Base-by-base conservation (phyloP, 139 green algal genomes). In the Coccomyxa sp. region DNA sequence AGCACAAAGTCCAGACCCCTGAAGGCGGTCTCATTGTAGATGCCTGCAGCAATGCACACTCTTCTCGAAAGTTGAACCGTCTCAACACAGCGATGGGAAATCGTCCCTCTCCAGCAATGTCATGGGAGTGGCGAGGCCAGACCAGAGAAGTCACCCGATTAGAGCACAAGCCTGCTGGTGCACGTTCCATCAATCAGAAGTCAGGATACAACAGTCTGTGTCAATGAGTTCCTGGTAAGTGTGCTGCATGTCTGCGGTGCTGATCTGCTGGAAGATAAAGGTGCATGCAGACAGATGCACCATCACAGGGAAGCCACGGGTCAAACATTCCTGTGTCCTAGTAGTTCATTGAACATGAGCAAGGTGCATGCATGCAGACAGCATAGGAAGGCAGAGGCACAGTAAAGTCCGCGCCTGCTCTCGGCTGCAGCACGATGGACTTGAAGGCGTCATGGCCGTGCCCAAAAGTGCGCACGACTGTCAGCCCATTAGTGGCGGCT, bases 1-100 rank as follows among this genome's bases (percentile, higher is more conserved):
- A 97, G 59, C 58, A 96, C 89, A 58, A 85, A 91, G 85, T 97
- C 94, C 83, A 97, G 84, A 0, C 85, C 90, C n/a, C 82, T 23
- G 31, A 97, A 89, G 0, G 82, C 90, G 17, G 83, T 76, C 82
- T 95, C 91, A 60, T 91, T 82, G 76, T 94, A 95, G 86, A 85
- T 66, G 51, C 92, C 93, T 86, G 79, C 51, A 68, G 14, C 71
- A 30, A 38, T 31, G 38, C 38, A 51, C 3, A 51, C 38, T 27
- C 23, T 23, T 14, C 21, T 30, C 21, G 66, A 23, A 1, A 23
- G 23, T 71, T 15, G 16, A 27, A 27, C 63, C 15, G 66, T 27
- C 66, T 7, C 23, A 3, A n/a, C 15, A 79, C 31, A 51, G 1
- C 15, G 15, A 21, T 31, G 74, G 27, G 18, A 21, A 27, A 78